Conservation (phyloP, 2,329 filamentous ascomycete species). For the Diatrype stigma region DNA sequence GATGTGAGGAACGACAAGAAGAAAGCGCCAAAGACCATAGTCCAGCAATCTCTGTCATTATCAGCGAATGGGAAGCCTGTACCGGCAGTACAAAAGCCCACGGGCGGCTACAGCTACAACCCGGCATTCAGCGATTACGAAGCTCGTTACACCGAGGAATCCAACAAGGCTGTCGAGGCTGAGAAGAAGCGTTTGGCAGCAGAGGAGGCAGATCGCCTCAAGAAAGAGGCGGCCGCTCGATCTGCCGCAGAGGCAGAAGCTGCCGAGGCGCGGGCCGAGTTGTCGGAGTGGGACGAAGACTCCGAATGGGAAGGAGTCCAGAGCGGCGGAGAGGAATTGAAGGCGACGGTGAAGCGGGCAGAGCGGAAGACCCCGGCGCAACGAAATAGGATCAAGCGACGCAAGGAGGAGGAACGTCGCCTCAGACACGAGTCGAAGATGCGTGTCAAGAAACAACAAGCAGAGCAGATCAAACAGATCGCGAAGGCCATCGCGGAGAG, state of each 20-base stretch:
- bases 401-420: constrained; percentile 80
- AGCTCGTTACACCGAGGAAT: constrained; percentile 67
- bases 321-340: constrained; percentile 70
- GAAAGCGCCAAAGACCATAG: constrained; percentile 71
- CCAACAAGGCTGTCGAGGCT: constrained; percentile 71
- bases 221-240: constrained; percentile 61
- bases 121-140: constrained; percentile 85
- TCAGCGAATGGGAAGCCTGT: constrained; percentile 76
- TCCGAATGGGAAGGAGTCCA: constrained; percentile 89
- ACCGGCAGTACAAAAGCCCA: constrained; percentile 73
- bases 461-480: constrained; percentile 67
- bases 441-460: constrained; percentile 69
- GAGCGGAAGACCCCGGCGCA: constrained; percentile 82
- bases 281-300: constrained; percentile 77
- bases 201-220: constrained; percentile 62
- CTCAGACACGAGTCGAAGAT: constrained; percentile 72
- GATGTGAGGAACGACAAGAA: constrained; percentile 47
- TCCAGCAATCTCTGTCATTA: constrained; percentile 73
- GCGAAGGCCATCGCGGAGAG: constrained; percentile 57
- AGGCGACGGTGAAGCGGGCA: constrained; percentile 65
- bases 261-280: constrained; percentile 60
- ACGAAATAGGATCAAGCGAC: constrained; percentile 80
- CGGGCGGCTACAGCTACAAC: constrained; percentile 88
- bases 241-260: constrained; percentile 74
- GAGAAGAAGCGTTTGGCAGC: constrained; percentile 70